Percentiles rank a stretch among this genome's conserved stretches.
Evolutionary conservation across 805 yeast species (phyloP).

Genomic region (Sugiyamaella boreocaroliniensis): DNA sequence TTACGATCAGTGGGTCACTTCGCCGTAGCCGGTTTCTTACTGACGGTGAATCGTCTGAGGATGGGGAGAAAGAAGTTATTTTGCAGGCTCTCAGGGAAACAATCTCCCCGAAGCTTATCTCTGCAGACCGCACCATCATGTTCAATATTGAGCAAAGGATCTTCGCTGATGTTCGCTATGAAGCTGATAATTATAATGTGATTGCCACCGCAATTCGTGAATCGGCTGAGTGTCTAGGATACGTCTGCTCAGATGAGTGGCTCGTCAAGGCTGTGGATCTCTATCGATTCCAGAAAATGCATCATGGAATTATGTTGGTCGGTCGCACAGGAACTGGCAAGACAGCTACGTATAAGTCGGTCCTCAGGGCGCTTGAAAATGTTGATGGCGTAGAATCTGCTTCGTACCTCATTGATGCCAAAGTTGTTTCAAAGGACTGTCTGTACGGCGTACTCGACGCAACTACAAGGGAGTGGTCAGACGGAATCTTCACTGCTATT

Average conservation of each 20-base stretch:
- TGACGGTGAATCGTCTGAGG: not conserved
- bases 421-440: slow-evolving; percentile 57
- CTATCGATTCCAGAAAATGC: slow-evolving; percentile 50
- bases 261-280: slow-evolving; percentile 53
- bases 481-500: slow-evolving; percentile 70
- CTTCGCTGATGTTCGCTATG: slow-evolving; percentile 18
- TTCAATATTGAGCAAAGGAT: slow-evolving; percentile 14
- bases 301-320: slow-evolving; percentile 75
- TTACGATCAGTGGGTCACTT: slow-evolving; percentile 51
- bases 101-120: slow-evolving; percentile 59
- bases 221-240: slow-evolving; percentile 29
- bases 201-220: slow-evolving; percentile 26
- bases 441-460: slow-evolving; percentile 67
- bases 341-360: slow-evolving; percentile 44
- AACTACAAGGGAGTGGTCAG: slow-evolving; percentile 85
- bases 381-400: slow-evolving; percentile 35
- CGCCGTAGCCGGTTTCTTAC: slow-evolving; percentile 23
- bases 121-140: slow-evolving; percentile 45
- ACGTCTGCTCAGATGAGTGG: slow-evolving; percentile 39
- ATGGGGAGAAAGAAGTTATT: slow-evolving; percentile 29
- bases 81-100: slow-evolving; percentile 52
- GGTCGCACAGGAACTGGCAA: slow-evolving; percentile 79
- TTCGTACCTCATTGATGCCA: slow-evolving; percentile 58
- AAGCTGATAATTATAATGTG: slow-evolving; percentile 22
- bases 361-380: slow-evolving; percentile 39